Conservation (phyloP, 2,329 filamentous ascomycete species). For the Aschersonia sp. region DNA sequence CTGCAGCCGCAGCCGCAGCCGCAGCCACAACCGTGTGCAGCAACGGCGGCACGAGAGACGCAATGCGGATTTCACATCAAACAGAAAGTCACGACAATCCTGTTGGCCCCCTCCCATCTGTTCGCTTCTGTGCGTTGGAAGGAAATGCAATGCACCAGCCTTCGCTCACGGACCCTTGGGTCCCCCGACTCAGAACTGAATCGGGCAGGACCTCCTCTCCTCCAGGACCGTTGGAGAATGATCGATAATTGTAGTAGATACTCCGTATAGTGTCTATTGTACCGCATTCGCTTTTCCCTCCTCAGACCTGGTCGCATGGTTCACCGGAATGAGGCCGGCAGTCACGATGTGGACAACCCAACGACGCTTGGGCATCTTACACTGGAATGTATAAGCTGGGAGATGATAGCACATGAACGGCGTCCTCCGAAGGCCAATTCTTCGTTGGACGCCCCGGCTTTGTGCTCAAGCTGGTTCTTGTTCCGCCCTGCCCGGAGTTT, state of each 20-base stretch:
- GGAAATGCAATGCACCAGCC: too few relatives aligned
- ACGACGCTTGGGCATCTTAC: neutral
- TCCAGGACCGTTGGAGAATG: too few relatives aligned
- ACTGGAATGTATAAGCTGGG: neutral
- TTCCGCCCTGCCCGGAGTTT: neutral
- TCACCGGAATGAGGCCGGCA: constrained; percentile 1
- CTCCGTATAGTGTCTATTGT: too few relatives aligned
- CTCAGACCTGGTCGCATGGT: neutral
- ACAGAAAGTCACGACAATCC: too few relatives aligned
- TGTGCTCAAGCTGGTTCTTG: neutral
- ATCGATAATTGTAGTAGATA: too few relatives aligned
- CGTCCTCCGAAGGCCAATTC: neutral
- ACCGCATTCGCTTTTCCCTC: neutral
- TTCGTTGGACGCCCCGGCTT: neutral
- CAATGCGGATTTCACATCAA: too few relatives aligned
- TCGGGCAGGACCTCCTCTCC: too few relatives aligned
- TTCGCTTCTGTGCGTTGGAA: too few relatives aligned
- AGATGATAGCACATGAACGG: neutral
- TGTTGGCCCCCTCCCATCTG: too few relatives aligned
- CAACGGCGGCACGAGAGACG: neutral
- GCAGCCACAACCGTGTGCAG: neutral
- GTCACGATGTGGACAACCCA: neutral
- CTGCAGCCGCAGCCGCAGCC: neutral
- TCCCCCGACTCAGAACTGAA: too few relatives aligned
- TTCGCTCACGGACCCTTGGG: too few relatives aligned